Conservation (phyloP, 2,329 filamentous ascomycete genomes). For the Penicillium brasilianum region DNA sequence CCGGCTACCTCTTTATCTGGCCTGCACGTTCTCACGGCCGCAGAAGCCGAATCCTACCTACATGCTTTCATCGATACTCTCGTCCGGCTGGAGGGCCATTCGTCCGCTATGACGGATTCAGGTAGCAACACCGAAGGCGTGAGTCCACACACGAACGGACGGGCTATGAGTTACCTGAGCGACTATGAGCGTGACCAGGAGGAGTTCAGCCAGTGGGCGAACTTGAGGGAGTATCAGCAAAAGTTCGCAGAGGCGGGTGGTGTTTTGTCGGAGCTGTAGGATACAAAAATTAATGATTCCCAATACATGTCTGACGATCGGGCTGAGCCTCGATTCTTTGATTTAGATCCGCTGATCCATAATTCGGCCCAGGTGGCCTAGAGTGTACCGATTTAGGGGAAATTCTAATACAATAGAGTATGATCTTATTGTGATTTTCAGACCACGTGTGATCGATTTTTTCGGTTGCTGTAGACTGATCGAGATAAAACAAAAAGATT, state of each 20-base stretch:
- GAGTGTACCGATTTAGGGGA: no score
- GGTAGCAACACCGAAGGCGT: slow-evolving; percentile 42
- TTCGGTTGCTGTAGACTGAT: background rate
- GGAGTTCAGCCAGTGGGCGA: slow-evolving; percentile 77
- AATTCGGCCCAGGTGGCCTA: background rate
- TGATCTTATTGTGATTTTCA: background rate
- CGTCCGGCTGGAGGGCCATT: slow-evolving; percentile 71
- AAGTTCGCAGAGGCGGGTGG: slow-evolving; percentile 71
- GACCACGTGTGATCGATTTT: background rate
- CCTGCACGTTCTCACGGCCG: slow-evolving; percentile 38
- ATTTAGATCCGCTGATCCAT: background rate
- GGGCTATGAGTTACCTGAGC: slow-evolving; percentile 44
- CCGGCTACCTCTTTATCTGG: slow-evolving; percentile 42
- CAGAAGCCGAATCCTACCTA: slow-evolving; percentile 72
- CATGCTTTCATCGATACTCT: slow-evolving; percentile 75
- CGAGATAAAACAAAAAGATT: background rate
- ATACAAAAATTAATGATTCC: background rate
- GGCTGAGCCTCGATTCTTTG: background rate
- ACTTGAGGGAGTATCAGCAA: slow-evolving; percentile 76
- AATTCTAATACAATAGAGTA: background rate
- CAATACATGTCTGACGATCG: background rate
- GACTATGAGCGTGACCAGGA: slow-evolving; percentile 71
- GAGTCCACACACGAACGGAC: slow-evolving; percentile 47
- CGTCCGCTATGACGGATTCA: slow-evolving; percentile 31
- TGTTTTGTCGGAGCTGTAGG: slow-evolving; percentile 37